Base-by-base conservation (phyloP, 1,139 yeast species). In the Blastobotrys elegans region DNA sequence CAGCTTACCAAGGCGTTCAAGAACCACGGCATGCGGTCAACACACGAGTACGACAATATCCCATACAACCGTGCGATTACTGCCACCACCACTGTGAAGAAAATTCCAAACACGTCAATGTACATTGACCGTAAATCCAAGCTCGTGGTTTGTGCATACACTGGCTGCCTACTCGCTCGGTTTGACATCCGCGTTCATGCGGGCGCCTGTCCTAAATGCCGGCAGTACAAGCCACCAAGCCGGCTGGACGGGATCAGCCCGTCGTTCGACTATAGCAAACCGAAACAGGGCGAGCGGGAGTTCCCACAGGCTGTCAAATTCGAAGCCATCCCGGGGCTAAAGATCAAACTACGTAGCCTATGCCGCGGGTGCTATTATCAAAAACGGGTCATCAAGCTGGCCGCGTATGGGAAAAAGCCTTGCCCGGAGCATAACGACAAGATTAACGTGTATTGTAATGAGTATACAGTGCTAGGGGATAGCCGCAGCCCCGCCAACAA, bases 391-490 rank as follows among this genome's bases (percentile, higher is more conserved):
- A 11, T 41, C n/a, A 32, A 41, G 24, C 21, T 33, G 16, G 44
- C 37, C 4, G 16, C 7, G 3, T 33, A 14, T 22, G 44, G 44
- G 16, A 41, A 41, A 14, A 4, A 14, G 24, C 39, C 44, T 2
- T 41, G 46, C 24, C 18, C n/a, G 11, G 11, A 14, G 27, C 35
- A 24, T 33, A 35, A 32, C 21, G 13, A n/a, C 4, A 20, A n/a
- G 29, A 29, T 31, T 8, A 14, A n/a, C 2, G 48, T 44, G 11
- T n/a, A 24, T 20, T 39, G 44, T 16, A 44, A 39, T 24, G 48
- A 44, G 36, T 44, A 39, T 32, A 18, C 34, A 20, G 30, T 35
- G 3, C 35, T 44, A 3, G 48, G 48, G n/a, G 48, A 44, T 26
- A 34, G 40, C 32, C n/a, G 33, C 20, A 40, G 21, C 16, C 18